These are phyloP conservation scores for Rhododendron ovatum DNA, from an alignment of 148 eudicot genomes.

Conservation along the genomic window DNA sequence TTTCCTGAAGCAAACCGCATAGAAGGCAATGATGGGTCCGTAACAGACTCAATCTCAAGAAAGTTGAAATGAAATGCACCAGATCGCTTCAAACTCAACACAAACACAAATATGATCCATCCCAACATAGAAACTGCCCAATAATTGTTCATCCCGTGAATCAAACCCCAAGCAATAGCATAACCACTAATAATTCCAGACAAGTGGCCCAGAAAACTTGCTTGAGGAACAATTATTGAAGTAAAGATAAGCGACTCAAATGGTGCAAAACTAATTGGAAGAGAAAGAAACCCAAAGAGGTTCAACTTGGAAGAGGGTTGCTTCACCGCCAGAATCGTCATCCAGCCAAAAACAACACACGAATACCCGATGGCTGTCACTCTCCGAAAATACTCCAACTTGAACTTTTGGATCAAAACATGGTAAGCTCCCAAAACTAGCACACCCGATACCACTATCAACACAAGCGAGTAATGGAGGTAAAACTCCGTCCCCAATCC, in stretches of 20 bases:
- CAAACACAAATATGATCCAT: slow-evolving; percentile 65
- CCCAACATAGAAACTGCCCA: slow-evolving; percentile 88
- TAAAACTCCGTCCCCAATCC: slow-evolving; percentile 74
- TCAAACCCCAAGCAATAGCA: slow-evolving; percentile 92
- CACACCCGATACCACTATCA: slow-evolving; percentile 66
- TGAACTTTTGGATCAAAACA: slow-evolving; percentile 59
- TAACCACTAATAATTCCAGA: slow-evolving; percentile 88
- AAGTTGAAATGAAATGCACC: slow-evolving; percentile 67
- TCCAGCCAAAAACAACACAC: slow-evolving; percentile 97
- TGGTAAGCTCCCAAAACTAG: slow-evolving; percentile 70
- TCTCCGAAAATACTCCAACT: slow-evolving; percentile 72
- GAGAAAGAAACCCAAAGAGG: slow-evolving; percentile 79
- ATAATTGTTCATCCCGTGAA: slow-evolving; percentile 85
- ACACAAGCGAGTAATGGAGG: slow-evolving; percentile 73
- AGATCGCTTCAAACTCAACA: slow-evolving; percentile 76
- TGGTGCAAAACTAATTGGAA: slow-evolving; percentile 94
- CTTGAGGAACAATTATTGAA: slow-evolving; percentile 94
- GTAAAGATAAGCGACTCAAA: slow-evolving; percentile 87
- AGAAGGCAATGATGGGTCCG: slow-evolving; percentile 78
- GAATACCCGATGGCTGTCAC: slow-evolving; percentile 98
- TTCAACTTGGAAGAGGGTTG: slow-evolving; percentile 84
- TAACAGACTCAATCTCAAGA: slow-evolving; percentile 81
- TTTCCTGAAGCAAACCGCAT: slow-evolving; percentile 61
- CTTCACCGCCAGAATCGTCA: slow-evolving; percentile 87
- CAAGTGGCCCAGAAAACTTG: slow-evolving; percentile 91